Percentiles rank a stretch among this genome's conserved stretches.
Evolutionary conservation across 208 protist genomes (phyloP).

Genomic region (Acanthamoeba healyi): DNA sequence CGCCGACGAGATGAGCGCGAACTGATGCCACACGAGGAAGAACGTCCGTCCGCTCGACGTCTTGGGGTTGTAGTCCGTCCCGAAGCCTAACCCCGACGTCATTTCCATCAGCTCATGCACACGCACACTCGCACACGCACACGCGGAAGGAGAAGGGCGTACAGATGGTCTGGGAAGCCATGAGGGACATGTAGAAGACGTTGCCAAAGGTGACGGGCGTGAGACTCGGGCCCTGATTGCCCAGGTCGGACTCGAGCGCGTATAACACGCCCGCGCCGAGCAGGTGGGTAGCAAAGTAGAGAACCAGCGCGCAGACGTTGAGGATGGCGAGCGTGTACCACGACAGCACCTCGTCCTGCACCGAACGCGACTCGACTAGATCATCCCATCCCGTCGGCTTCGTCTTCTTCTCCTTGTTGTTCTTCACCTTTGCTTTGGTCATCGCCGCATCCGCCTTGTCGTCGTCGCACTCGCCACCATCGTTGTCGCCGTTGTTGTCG

Average conservation of each 20-base stretch:
- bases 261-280: not conserved
- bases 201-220: slow-evolving; percentile 13
- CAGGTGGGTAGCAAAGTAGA: not conserved
- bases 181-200: not conserved
- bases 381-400: not conserved
- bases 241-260: not conserved
- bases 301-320: not conserved
- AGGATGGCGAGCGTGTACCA: not conserved
- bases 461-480: too few relatives aligned
- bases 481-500: too few relatives aligned
- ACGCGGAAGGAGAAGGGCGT: not conserved
- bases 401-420: too few relatives aligned
- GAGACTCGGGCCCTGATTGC: not conserved
- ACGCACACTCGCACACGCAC: too few relatives aligned
- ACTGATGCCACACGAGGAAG: slow-evolving; percentile 7
- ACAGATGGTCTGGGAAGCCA: not conserved
- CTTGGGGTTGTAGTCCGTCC: not conserved
- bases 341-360: not conserved
- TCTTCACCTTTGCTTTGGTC: too few relatives aligned
- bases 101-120: too few relatives aligned
- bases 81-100: slow-evolving; percentile 1
- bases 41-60: not conserved
- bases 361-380: not conserved
- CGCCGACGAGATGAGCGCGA: not conserved
- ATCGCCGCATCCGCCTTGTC: too few relatives aligned